Evolutionary conservation across 148 eudicot species (phyloP).

Genomic region (Amaranthus palmeri): DNA sequence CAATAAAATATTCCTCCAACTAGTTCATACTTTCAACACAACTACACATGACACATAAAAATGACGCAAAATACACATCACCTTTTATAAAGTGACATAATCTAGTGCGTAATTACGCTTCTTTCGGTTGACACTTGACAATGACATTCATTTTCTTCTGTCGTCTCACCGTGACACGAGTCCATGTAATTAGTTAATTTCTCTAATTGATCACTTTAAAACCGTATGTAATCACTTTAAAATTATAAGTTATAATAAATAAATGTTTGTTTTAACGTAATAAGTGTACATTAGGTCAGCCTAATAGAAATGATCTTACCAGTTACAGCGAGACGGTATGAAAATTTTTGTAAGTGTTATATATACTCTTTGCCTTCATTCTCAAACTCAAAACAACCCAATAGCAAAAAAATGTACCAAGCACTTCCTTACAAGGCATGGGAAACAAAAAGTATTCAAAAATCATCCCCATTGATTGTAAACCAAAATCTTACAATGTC

Average conservation of each 20-base stretch:
- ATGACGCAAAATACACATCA: not conserved
- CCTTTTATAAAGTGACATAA: not conserved
- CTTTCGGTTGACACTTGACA: constrained; percentile 13
- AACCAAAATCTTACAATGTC: not conserved
- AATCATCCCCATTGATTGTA: constrained; percentile 5
- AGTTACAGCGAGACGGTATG: too few relatives aligned
- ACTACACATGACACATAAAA: not conserved
- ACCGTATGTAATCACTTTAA: too few relatives aligned
- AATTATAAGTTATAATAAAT: too few relatives aligned
- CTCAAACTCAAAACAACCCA: not conserved
- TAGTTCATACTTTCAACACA: too few relatives aligned
- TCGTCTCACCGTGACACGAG: too few relatives aligned
- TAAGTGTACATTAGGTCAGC: too few relatives aligned
- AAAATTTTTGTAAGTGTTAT: too few relatives aligned
- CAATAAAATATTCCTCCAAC: too few relatives aligned
- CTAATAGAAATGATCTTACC: too few relatives aligned
- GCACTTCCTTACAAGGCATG: constrained; percentile 26
- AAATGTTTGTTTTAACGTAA: too few relatives aligned
- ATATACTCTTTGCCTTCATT: not conserved
- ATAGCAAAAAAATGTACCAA: constrained; percentile 8
- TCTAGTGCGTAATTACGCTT: constrained; percentile 14
- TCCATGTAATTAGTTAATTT: too few relatives aligned
- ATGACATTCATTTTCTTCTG: not conserved
- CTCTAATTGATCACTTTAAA: too few relatives aligned
- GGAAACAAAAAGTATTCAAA: constrained; percentile 7